phyloP scores from a whole-genome alignment of 164 flowering plant species.

The Liquidambar formosana region DNA sequence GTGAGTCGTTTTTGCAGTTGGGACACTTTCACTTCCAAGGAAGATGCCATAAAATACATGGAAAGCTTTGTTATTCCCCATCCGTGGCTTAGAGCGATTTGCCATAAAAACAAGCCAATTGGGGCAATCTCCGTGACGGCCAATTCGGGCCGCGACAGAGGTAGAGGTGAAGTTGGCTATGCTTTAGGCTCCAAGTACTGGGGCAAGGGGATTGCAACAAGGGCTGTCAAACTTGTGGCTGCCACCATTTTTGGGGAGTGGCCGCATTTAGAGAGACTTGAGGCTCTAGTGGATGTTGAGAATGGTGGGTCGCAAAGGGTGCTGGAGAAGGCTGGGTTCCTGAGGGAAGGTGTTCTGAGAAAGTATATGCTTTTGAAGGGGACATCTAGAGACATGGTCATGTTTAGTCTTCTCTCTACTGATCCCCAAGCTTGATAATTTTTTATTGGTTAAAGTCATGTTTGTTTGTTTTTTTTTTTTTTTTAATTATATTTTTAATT shows the following conservation, averaged over 20 bases:
- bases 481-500: no score
- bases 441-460: neutral
- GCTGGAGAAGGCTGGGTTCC: conserved; percentile 62
- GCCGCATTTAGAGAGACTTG: conserved; percentile 67
- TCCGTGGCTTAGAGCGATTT: conserved; percentile 68
- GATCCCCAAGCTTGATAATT: conserved; percentile 29
- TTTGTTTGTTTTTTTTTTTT: no score
- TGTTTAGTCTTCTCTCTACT: conserved; percentile 50
- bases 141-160: conserved; percentile 21
- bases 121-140: conserved; percentile 48
- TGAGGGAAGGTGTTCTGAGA: conserved; percentile 42
- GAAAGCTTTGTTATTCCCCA: conserved; percentile 31
- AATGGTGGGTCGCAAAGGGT: conserved; percentile 66
- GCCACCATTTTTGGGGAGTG: conserved; percentile 46
- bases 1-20: conserved; percentile 29
- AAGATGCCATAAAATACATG: conserved; percentile 40
- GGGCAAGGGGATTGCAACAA: conserved; percentile 72
- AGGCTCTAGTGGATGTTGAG: conserved; percentile 63
- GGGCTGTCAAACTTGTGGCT: conserved; percentile 60
- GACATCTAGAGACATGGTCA: conserved; percentile 44
- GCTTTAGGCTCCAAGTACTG: conserved; percentile 53
- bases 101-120: conserved; percentile 45
- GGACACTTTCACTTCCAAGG: conserved; percentile 44
- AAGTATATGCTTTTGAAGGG: conserved; percentile 43
- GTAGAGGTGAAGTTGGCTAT: conserved; percentile 67